Evolutionary conservation across 495 filamentous ascomycete species (phyloP).

Genomic region (Penicillium coprophilum): DNA sequence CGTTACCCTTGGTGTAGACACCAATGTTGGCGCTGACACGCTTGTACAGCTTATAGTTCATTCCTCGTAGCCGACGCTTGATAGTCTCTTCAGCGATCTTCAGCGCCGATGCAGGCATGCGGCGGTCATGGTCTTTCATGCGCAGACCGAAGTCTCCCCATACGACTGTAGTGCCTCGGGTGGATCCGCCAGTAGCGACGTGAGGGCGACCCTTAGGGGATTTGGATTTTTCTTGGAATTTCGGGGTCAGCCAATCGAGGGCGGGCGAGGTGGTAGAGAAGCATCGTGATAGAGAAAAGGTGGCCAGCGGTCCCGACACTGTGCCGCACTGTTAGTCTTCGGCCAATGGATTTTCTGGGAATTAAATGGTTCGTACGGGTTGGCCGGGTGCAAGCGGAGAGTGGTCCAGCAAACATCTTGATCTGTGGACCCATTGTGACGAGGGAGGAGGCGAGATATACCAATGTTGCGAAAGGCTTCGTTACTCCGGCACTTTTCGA

Average conservation of each 20-base stretch:
- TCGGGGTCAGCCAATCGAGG: slow-evolving; percentile 78
- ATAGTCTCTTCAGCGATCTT: slow-evolving; percentile 92
- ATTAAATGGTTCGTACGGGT: slow-evolving; percentile 29
- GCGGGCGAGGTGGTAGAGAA: slow-evolving; percentile 71
- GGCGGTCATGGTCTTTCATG: slow-evolving; percentile 88
- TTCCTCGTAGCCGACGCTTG: slow-evolving; percentile 79
- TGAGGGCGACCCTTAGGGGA: slow-evolving; percentile 87
- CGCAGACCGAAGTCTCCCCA: slow-evolving; percentile 97
- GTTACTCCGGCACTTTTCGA: slow-evolving; percentile 36
- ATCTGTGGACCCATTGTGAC: slow-evolving; percentile 40
- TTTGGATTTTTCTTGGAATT: slow-evolving; percentile 69
- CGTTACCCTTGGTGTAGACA: slow-evolving; percentile 93
- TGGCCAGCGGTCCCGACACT: slow-evolving; percentile 36
- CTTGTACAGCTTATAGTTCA: slow-evolving; percentile 91
- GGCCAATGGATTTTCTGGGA: slow-evolving; percentile 9
- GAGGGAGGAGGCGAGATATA: slow-evolving; percentile 16
- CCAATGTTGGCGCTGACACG: slow-evolving; percentile 87
- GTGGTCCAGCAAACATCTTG: slow-evolving; percentile 40
- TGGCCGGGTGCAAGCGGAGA: slow-evolving; percentile 38
- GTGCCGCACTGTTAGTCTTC: slow-evolving; percentile 26
- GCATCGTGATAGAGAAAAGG: slow-evolving; percentile 48
- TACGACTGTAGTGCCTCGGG: slow-evolving; percentile 87
- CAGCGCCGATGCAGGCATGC: slow-evolving; percentile 82
- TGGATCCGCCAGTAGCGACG: slow-evolving; percentile 86
- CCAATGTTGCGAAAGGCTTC: slow-evolving; percentile 14